Base-by-base conservation (phyloP, 257 asterid species). In the Lantana camara region DNA sequence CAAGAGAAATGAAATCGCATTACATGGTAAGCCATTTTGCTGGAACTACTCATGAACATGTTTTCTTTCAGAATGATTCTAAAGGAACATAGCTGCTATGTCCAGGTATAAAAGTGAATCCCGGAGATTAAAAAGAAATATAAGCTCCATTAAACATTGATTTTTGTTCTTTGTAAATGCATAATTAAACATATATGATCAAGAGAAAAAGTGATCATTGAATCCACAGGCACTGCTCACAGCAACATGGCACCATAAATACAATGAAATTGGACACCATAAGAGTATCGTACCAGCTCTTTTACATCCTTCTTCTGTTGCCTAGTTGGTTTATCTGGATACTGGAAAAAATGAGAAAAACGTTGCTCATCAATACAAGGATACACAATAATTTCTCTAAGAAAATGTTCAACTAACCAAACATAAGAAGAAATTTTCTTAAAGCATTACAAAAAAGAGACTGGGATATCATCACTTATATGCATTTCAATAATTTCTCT, bases 301-400 rank as follows among this genome's bases (percentile, higher is more conserved):
- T 84, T 90, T 56, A 84, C 97, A 62, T 93, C 99, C 79, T 75
- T 93, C 90, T 80, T 88, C 71, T 93, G 99, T 63, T 87, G 99
- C 81, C 96, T 87, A 7, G 95, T 90, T 61, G 99, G 99, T 78
- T 76, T 87, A 54, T 93, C 99, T 21, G 99, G 99, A 77, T 93
- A 93, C 99, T 93, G 93, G 9, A 70, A 74, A 59, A 66, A 10
- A 30, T 13, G 54, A 56, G 16, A 51, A 29, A n/a, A 59, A n/a
- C 1, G 15, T 21, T 21, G 13, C 54, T 13, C 49, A 58, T 71
- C 52, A 69, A 50, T 60, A 57, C 32, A 21, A 32, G 42, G 21
- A 17, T 38, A 22, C 17, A 71, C n/a, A n/a, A n/a, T n/a, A n/a
- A n/a, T n/a, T n/a, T n/a, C n/a, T n/a, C n/a, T n/a, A n/a, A n/a